phyloP scores from a whole-genome alignment of 805 yeast genomes.

The Candida railenensis region DNA sequence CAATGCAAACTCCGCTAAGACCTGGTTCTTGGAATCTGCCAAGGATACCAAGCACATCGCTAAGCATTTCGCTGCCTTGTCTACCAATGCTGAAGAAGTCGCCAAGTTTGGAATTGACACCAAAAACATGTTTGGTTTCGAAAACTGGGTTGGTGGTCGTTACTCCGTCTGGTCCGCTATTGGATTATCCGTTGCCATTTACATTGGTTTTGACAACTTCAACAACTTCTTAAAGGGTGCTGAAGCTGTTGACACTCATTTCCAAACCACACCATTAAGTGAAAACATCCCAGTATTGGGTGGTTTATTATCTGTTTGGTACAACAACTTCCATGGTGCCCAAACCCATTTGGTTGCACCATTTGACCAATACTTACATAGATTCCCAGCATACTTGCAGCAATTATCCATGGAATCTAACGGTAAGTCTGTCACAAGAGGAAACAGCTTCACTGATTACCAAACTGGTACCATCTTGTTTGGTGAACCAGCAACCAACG shows the following conservation, averaged over 20 bases:
- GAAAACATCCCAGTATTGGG: slow-evolving; percentile 91
- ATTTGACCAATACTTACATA: slow-evolving; percentile 96
- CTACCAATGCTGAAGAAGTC: slow-evolving; percentile 91
- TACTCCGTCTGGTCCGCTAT: slow-evolving; percentile 99
- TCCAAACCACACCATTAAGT: slow-evolving; percentile 78
- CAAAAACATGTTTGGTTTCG: slow-evolving; percentile 97
- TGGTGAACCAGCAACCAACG: slow-evolving; percentile 98
- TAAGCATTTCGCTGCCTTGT: slow-evolving; percentile 95
- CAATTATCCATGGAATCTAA: slow-evolving; percentile 99
- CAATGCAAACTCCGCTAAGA: slow-evolving; percentile 92
- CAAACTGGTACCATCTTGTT: slow-evolving; percentile 94
- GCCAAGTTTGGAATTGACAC: slow-evolving; percentile 95
- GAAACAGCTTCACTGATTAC: slow-evolving; percentile 86
- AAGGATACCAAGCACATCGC: slow-evolving; percentile 74
- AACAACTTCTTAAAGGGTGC: slow-evolving; percentile 94
- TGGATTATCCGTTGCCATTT: slow-evolving; percentile 92
- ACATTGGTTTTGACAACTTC: slow-evolving; percentile 94
- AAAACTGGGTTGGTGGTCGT: slow-evolving; percentile 99
- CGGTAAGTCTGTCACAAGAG: slow-evolving; percentile 96
- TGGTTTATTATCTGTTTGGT: slow-evolving; percentile 95
- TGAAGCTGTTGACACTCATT: slow-evolving; percentile 94
- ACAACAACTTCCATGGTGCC: slow-evolving; percentile 96
- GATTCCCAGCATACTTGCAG: slow-evolving; percentile 99
- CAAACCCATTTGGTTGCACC: slow-evolving; percentile 99
- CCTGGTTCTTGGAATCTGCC: slow-evolving; percentile 83